Evolutionary conservation across 345 rosid species (phyloP).

Genomic region (Hibiscus mutabilis): DNA sequence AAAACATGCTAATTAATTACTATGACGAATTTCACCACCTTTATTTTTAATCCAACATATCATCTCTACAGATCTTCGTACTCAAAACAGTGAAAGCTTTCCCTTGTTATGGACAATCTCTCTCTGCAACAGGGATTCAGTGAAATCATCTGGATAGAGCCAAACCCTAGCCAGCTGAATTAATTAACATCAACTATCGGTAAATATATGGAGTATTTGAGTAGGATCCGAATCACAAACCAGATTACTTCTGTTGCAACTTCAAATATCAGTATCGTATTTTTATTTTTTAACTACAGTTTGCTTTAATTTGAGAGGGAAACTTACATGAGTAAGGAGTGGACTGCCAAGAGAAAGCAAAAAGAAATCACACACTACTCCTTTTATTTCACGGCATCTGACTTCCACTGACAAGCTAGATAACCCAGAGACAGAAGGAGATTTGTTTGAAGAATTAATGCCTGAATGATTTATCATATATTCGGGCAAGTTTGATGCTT

Average conservation of each 20-base stretch:
- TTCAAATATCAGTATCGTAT: neutral
- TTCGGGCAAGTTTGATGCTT: neutral
- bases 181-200: too few species aligned
- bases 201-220: neutral
- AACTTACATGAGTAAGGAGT: neutral
- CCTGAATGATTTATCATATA: neutral
- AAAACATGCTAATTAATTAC: too few species aligned
- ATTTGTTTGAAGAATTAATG: neutral
- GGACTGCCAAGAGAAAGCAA: neutral
- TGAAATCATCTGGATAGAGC: neutral
- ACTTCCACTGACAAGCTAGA: slow-evolving; percentile 1
- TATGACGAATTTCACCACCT: too few species aligned
- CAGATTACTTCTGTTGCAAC: neutral
- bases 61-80: neutral
- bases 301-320: neutral
- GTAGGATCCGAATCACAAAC: too few species aligned
- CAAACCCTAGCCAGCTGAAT: too few species aligned
- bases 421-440: neutral
- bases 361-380: neutral
- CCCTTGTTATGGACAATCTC: too few species aligned
- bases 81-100: neutral
- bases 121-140: neutral
- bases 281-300: too few species aligned
- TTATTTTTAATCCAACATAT: neutral
- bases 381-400: neutral